Percentiles rank a stretch among this genome's conserved stretches.
phyloP scores from a whole-genome alignment of 78 protist genomes.

The Planoprotostelium fungivorum region DNA sequence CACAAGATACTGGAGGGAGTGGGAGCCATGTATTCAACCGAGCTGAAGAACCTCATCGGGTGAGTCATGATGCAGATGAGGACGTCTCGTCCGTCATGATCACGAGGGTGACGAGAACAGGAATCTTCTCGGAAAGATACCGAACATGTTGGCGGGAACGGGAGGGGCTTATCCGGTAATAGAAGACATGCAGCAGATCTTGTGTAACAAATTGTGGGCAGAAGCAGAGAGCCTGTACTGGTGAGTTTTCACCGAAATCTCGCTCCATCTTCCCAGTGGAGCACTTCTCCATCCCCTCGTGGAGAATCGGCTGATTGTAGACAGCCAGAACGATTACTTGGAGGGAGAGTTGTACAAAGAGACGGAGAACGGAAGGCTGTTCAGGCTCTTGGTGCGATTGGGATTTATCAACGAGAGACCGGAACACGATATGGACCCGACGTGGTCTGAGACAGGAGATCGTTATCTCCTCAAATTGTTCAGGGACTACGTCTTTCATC shows the following conservation, averaged over 20 bases:
- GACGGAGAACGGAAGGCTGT: constrained; percentile 76
- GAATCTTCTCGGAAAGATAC: background rate
- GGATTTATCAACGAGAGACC: constrained; percentile 75
- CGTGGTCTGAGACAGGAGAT: constrained; percentile 83
- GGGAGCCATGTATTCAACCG: background rate
- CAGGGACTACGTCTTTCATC: constrained; percentile 83
- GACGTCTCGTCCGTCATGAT: too few species aligned
- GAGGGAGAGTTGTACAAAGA: constrained; percentile 62
- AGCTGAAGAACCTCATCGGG: background rate
- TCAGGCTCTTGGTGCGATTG: constrained; percentile 63
- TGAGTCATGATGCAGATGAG: background rate
- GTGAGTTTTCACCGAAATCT: background rate
- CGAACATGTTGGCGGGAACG: background rate
- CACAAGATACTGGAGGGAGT: background rate
- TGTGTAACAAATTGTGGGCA: background rate
- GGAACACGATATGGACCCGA: constrained; percentile 46
- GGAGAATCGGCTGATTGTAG: constrained; percentile 10
- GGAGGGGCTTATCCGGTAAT: background rate
- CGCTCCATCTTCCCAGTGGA: background rate
- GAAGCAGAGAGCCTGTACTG: background rate
- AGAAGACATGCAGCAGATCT: background rate
- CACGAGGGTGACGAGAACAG: too few species aligned
- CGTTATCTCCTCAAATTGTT: constrained; percentile 71
- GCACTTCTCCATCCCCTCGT: constrained; percentile 12
- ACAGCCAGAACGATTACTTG: constrained; percentile 49